These are phyloP conservation scores for Neurospora sp. DNA, from an alignment of 495 filamentous ascomycete species.

Conservation along the genomic window DNA sequence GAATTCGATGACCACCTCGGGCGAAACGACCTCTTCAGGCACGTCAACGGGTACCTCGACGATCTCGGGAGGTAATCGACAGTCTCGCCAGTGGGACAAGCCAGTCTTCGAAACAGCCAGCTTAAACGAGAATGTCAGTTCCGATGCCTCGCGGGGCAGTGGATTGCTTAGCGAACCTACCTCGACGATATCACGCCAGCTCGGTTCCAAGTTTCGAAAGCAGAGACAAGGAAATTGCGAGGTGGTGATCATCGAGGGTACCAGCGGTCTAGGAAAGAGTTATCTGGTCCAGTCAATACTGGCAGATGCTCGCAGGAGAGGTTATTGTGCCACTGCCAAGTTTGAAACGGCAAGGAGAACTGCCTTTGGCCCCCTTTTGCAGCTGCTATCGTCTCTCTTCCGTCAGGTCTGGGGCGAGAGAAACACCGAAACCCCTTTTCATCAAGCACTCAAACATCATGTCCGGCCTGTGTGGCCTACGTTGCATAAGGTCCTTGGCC, in stretches of 20 bases:
- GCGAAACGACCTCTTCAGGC: slow-evolving; percentile 25
- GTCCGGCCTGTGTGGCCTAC: slow-evolving; percentile 69
- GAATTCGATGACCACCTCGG: slow-evolving; percentile 22
- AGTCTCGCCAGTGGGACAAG: slow-evolving; percentile 27
- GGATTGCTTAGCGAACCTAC: slow-evolving; percentile 21
- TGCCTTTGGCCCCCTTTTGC: slow-evolving; percentile 76
- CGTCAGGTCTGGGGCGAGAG: slow-evolving; percentile 87
- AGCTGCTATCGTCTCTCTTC: slow-evolving; percentile 69
- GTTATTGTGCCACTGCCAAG: slow-evolving; percentile 76
- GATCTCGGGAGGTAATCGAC: slow-evolving; percentile 13
- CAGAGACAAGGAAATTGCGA: slow-evolving; percentile 61
- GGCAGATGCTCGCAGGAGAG: slow-evolving; percentile 56
- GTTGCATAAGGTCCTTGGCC: slow-evolving; percentile 63
- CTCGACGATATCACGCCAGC: slow-evolving; percentile 31
- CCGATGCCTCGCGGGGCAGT: slow-evolving; percentile 22
- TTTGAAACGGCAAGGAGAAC: slow-evolving; percentile 73
- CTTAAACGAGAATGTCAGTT: slow-evolving; percentile 18
- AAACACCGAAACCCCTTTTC: slow-evolving; percentile 74
- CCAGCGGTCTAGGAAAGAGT: slow-evolving; percentile 74
- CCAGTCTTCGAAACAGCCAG: background rate
- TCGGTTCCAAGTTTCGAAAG: slow-evolving; percentile 49
- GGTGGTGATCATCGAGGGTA: slow-evolving; percentile 65
- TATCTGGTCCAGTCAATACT: slow-evolving; percentile 71
- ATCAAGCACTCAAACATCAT: slow-evolving; percentile 60
- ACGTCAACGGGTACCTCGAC: slow-evolving; percentile 28